These are phyloP conservation scores for Ceratobasidium sp. DNA, from an alignment of 1,284 basidiomycete species.

Conservation along the genomic window DNA sequence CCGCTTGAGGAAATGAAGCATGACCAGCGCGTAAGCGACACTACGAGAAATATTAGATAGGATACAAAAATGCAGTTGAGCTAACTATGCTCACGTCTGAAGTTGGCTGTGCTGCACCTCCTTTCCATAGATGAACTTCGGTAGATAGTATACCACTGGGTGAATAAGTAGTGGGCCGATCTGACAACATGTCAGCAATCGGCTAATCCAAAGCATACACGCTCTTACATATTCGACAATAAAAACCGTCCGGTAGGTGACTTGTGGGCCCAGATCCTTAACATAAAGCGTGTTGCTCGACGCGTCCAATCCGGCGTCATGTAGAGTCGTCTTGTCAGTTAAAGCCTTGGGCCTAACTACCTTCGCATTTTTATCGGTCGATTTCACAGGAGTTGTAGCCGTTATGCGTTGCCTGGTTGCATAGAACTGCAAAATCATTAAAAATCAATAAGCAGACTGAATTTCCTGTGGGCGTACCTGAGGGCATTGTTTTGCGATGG, in stretches of 20 bases:
- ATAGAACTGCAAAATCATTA: slow-evolving; percentile 24
- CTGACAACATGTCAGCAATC: slow-evolving; percentile 53
- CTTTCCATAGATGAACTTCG: slow-evolving; percentile 69
- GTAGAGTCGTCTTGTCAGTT: slow-evolving; percentile 14
- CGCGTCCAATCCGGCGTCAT: slow-evolving; percentile 14
- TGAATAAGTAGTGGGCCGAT: slow-evolving; percentile 90
- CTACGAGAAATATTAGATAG: slow-evolving; percentile 53
- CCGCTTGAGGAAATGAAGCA: slow-evolving; percentile 90
- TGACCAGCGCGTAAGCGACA: slow-evolving; percentile 75
- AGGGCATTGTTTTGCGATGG: slow-evolving; percentile 63
- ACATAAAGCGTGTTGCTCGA: slow-evolving; percentile 61
- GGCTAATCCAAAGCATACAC: slow-evolving; percentile 4
- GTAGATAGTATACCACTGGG: slow-evolving; percentile 80
- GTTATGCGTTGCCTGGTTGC: slow-evolving; percentile 21
- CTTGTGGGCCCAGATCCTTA: slow-evolving; percentile 88
- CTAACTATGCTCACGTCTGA: slow-evolving; percentile 44
- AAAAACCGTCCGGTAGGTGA: slow-evolving; percentile 85
- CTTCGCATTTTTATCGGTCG: slow-evolving; percentile 22
- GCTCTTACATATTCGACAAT: slow-evolving; percentile 84
- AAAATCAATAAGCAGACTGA: too few relatives aligned
- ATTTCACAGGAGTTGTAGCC: slow-evolving; percentile 15
- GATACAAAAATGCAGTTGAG: slow-evolving; percentile 60
- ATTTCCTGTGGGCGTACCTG: slow-evolving; percentile 46
- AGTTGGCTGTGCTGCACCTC: slow-evolving; percentile 67
- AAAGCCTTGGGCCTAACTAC: not conserved